Evolutionary conservation across 148 eudicot species (phyloP).

Genomic region (Pouteria glomerata): DNA sequence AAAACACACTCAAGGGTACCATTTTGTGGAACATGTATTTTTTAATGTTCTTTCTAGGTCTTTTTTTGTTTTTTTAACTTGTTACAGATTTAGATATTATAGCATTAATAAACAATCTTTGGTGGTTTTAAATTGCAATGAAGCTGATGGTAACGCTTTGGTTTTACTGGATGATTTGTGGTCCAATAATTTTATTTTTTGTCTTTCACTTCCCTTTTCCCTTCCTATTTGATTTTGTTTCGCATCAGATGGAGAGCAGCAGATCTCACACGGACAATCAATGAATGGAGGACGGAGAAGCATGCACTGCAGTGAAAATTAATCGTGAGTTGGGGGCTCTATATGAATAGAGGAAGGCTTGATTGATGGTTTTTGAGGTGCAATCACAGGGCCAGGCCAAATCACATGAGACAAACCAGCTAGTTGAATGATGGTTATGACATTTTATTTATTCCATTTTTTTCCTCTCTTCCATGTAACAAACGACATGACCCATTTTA

Average conservation of each 20-base stretch:
- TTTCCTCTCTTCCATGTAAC: background rate
- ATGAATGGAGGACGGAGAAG: slow-evolving; percentile 14
- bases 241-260: slow-evolving; percentile 41
- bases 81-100: background rate
- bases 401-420: no score
- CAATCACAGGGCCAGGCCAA: background rate
- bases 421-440: no score
- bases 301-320: slow-evolving; percentile 5
- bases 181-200: background rate
- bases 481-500: background rate
- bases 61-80: no score
- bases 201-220: background rate
- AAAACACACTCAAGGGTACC: background rate
- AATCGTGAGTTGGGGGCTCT: slow-evolving; percentile 14
- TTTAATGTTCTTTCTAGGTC: no score
- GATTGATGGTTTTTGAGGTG: slow-evolving; percentile 1
- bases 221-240: background rate
- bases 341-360: slow-evolving; percentile 1
- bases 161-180: background rate
- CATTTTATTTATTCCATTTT: background rate
- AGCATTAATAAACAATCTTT: background rate
- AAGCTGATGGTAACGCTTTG: no score
- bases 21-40: background rate
- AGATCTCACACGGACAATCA: slow-evolving; percentile 18
- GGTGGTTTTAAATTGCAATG: no score